Conservation (phyloP, 331 rosid genomes). For the Stylosanthes scabra region DNA sequence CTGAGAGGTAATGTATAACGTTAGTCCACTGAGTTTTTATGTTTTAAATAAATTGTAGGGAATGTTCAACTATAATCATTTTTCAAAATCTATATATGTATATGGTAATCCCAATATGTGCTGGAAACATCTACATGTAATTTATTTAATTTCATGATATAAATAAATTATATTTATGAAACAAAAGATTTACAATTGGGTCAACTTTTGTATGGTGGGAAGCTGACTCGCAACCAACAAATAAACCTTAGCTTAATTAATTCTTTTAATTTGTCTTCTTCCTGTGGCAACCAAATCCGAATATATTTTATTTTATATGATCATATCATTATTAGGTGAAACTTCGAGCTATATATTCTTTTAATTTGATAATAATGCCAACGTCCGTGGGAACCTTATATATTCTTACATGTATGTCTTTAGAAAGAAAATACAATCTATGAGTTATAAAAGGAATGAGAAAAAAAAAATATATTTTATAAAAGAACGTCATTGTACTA, state of each 20-base stretch:
- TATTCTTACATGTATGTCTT: too few species aligned
- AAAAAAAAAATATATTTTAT: too few species aligned
- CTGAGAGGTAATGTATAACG: not conserved
- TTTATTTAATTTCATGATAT: not conserved
- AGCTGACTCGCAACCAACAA: constrained; percentile 53
- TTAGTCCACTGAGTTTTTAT: too few species aligned
- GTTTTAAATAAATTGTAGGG: too few species aligned
- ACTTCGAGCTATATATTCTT: not conserved
- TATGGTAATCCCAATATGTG: not conserved
- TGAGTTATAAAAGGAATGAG: too few species aligned
- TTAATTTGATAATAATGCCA: constrained; percentile 7
- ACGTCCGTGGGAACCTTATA: not conserved
- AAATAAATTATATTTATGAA: not conserved
- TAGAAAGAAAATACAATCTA: too few species aligned
- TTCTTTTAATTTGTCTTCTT: constrained; percentile 21
- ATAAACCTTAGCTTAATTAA: constrained; percentile 13
- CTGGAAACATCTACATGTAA: not conserved
- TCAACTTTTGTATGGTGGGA: constrained; percentile 51
- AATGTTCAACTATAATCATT: not conserved
- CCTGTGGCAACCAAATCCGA: constrained; percentile 37
- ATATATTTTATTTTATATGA: not conserved
- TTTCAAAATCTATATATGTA: not conserved
- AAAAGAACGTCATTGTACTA: too few species aligned
- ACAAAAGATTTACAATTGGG: constrained; percentile 27
- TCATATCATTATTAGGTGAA: constrained; percentile 20